Conservation (phyloP, 78 protist species). For the Polysphondylium violaceum region DNA sequence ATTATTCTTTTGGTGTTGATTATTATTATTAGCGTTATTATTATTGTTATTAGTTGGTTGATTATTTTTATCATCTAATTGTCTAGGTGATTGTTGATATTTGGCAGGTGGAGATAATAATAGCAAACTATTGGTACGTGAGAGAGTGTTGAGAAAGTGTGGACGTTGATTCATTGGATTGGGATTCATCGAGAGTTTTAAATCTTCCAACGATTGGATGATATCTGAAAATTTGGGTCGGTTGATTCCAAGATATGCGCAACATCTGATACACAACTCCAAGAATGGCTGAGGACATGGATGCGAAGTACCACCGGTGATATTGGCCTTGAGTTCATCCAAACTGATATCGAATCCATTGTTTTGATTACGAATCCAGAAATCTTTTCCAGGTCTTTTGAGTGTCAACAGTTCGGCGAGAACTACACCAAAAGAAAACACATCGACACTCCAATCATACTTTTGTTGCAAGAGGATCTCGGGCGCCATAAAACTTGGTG, state of each 20-base stretch:
- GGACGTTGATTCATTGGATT: not conserved
- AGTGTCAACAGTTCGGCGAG: slow-evolving; percentile 63
- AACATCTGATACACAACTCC: slow-evolving; percentile 60
- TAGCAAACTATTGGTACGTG: too few species aligned
- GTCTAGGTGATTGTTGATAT: not conserved
- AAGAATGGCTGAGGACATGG: slow-evolving; percentile 35
- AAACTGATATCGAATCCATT: slow-evolving; percentile 75
- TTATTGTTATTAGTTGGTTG: not conserved
- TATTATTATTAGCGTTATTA: slow-evolving; percentile 5
- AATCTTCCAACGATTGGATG: slow-evolving; percentile 22
- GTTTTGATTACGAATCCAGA: slow-evolving; percentile 60
- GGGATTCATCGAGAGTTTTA: not conserved
- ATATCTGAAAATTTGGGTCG: slow-evolving; percentile 65
- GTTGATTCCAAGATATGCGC: not conserved
- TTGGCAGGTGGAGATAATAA: too few species aligned
- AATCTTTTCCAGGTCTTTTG: slow-evolving; percentile 78
- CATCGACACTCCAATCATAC: slow-evolving; percentile 76
- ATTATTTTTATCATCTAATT: not conserved
- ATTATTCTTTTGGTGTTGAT: not conserved
- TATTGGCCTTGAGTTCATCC: slow-evolving; percentile 31
- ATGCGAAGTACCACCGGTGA: not conserved
- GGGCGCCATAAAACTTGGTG: slow-evolving; percentile 78
- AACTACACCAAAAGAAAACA: slow-evolving; percentile 62
- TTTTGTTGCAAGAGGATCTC: slow-evolving; percentile 48
- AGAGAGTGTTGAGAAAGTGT: too few species aligned